Percentiles rank a stretch among this genome's conserved stretches.
These are phyloP conservation scores for Mycena chlorophos DNA, from an alignment of 768 basidiomycete genomes.

Conservation along the genomic window DNA sequence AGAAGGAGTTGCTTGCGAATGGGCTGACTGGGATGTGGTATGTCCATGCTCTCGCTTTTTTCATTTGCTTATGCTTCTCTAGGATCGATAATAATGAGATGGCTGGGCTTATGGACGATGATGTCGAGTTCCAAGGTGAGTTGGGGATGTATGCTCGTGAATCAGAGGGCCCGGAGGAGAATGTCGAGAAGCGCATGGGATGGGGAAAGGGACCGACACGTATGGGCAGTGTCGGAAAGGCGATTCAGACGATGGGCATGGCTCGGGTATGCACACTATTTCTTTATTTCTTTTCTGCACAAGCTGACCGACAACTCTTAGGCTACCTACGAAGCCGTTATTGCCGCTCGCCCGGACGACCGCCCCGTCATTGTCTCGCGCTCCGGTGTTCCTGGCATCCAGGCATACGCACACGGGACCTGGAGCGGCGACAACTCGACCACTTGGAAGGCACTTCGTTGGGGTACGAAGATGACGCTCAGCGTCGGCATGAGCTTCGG, in stretches of 20 bases:
- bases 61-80: neutral
- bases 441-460: constrained; percentile 22
- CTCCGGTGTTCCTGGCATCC: constrained; percentile 21
- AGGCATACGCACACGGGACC: constrained; percentile 22
- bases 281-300: neutral
- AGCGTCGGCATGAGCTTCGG: constrained; percentile 24
- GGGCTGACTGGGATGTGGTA: constrained; percentile 22
- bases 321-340: constrained; percentile 20
- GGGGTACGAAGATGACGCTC: constrained; percentile 23
- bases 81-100: constrained; percentile 23
- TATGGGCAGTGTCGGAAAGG: constrained; percentile 22
- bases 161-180: constrained; percentile 1
- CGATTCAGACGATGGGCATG: constrained; percentile 23
- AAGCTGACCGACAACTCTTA: neutral
- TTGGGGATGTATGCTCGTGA: constrained; percentile 12
- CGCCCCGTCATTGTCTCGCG: constrained; percentile 24
- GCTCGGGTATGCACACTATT: constrained; percentile 12
- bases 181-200: constrained; percentile 21
- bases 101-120: constrained; percentile 19
- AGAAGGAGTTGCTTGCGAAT: constrained; percentile 14
- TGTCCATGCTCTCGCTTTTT: neutral
- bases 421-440: constrained; percentile 25
- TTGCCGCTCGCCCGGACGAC: constrained; percentile 17
- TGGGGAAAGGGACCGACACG: constrained; percentile 20
- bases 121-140: constrained; percentile 21